phyloP scores from a whole-genome alignment of 768 basidiomycete genomes.

The Tulasnella sp. region DNA sequence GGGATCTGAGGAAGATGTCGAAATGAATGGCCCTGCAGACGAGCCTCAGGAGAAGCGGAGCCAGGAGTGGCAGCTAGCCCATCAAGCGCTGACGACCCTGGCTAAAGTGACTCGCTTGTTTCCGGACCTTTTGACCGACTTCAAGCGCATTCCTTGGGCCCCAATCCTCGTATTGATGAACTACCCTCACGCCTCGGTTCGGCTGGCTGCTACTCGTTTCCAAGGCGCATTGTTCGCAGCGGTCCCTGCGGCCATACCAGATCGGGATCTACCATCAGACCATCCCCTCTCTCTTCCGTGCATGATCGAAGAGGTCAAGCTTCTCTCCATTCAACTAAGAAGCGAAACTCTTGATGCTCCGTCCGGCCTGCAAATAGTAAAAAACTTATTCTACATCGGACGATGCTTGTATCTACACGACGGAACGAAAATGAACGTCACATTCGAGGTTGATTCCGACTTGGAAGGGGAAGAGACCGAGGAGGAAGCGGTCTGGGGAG shows the following conservation, averaged over 20 bases:
- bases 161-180: conserved; percentile 53
- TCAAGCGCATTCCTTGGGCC: conserved; percentile 44
- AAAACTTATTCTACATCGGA: conserved; percentile 87
- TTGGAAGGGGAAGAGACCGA: background rate
- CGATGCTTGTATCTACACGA: conserved; percentile 55
- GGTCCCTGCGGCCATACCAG: conserved; percentile 33
- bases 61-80: conserved; percentile 69
- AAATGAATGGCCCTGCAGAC: conserved; percentile 23
- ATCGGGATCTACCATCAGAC: conserved; percentile 20
- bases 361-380: conserved; percentile 75
- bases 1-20: conserved; percentile 26
- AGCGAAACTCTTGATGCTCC: conserved; percentile 64
- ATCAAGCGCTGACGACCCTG: conserved; percentile 61
- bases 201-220: conserved; percentile 64
- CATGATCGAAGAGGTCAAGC: conserved; percentile 62
- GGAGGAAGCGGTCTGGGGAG: conserved; percentile 20
- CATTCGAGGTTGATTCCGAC: conserved; percentile 17
- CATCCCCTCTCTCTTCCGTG: conserved; percentile 42
- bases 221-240: conserved; percentile 58
- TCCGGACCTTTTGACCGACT: conserved; percentile 22
- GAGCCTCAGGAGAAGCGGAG: conserved; percentile 41
- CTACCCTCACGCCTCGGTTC: conserved; percentile 93
- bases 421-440: conserved; percentile 3
- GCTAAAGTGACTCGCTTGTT: conserved; percentile 45
- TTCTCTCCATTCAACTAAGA: conserved; percentile 65